Evolutionary conservation across 108 stramenopile species (phyloP).

Genomic region (Schizochytrium sp.): DNA sequence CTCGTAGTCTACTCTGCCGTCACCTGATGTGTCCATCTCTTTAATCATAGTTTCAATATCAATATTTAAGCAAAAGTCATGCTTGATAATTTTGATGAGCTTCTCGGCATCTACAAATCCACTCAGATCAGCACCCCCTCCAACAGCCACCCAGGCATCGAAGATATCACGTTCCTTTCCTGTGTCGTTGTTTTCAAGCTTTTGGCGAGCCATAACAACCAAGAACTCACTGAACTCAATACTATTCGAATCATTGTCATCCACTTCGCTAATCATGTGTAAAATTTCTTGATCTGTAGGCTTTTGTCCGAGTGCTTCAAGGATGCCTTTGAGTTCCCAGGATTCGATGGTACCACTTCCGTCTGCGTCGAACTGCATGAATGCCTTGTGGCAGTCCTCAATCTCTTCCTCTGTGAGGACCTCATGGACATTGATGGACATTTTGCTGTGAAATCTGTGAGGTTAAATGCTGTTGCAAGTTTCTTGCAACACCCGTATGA

Average conservation of each 20-base stretch:
- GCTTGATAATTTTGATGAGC: slow-evolving; percentile 62
- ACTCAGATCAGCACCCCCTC: slow-evolving; percentile 7
- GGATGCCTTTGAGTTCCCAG: slow-evolving; percentile 57
- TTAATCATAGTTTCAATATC: slow-evolving; percentile 57
- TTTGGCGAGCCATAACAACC: slow-evolving; percentile 51
- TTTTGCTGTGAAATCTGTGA: background rate
- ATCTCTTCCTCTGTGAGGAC: slow-evolving; percentile 60
- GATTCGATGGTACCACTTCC: slow-evolving; percentile 47
- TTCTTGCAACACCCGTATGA: too few species aligned
- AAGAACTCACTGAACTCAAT: slow-evolving; percentile 54
- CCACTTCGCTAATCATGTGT: slow-evolving; percentile 60
- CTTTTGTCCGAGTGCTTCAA: slow-evolving; percentile 58
- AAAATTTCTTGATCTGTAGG: slow-evolving; percentile 48
- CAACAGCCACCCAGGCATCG: slow-evolving; percentile 50
- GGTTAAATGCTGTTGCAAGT: too few species aligned
- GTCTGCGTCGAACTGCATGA: slow-evolving; percentile 60
- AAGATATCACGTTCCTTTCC: slow-evolving; percentile 55
- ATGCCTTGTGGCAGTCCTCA: slow-evolving; percentile 62
- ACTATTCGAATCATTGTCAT: slow-evolving; percentile 39
- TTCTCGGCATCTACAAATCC: slow-evolving; percentile 39
- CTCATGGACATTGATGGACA: slow-evolving; percentile 60
- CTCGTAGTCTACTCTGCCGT: slow-evolving; percentile 62
- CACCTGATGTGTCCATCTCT: slow-evolving; percentile 60
- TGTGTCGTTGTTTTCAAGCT: slow-evolving; percentile 45
- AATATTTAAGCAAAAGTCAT: slow-evolving; percentile 58